Evolutionary conservation across 768 basidiomycete genomes (phyloP).

Genomic region (Mycena venus): DNA sequence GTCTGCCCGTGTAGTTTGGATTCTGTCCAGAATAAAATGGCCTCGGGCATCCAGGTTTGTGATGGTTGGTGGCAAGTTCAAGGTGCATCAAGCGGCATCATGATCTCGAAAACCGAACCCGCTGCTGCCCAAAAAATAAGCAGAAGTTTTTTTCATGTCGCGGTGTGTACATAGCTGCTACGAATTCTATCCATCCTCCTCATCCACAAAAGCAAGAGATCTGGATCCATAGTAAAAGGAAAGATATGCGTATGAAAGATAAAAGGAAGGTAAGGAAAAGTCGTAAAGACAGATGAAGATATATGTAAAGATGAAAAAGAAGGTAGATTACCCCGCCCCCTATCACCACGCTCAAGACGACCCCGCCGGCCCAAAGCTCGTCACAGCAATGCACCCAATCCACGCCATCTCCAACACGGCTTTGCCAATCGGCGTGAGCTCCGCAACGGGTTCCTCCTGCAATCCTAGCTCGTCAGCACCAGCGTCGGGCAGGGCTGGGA

Average conservation of each 20-base stretch:
- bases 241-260: constrained; percentile 18
- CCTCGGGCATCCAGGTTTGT: too few species aligned
- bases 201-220: constrained; percentile 23
- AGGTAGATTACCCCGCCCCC: too few species aligned
- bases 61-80: too few species aligned
- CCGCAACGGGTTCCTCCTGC: constrained; percentile 58
- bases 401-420: constrained; percentile 71
- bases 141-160: constrained; percentile 8
- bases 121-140: too few species aligned
- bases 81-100: too few species aligned
- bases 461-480: constrained; percentile 56
- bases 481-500: constrained; percentile 40
- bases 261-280: not conserved
- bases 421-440: constrained; percentile 64
- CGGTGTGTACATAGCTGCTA: constrained; percentile 19
- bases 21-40: too few species aligned
- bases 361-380: constrained; percentile 56
- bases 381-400: constrained; percentile 65
- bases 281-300: too few species aligned
- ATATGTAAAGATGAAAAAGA: constrained; percentile 2
- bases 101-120: too few species aligned
- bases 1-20: too few species aligned
- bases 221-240: constrained; percentile 11
- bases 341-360: too few species aligned
- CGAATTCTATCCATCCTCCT: constrained; percentile 28